A percentile compares a stretch with the other conserved stretches of the same genome.
phyloP scores from a whole-genome alignment of 495 filamentous ascomycete species.

The Aspergillus baeticus region DNA sequence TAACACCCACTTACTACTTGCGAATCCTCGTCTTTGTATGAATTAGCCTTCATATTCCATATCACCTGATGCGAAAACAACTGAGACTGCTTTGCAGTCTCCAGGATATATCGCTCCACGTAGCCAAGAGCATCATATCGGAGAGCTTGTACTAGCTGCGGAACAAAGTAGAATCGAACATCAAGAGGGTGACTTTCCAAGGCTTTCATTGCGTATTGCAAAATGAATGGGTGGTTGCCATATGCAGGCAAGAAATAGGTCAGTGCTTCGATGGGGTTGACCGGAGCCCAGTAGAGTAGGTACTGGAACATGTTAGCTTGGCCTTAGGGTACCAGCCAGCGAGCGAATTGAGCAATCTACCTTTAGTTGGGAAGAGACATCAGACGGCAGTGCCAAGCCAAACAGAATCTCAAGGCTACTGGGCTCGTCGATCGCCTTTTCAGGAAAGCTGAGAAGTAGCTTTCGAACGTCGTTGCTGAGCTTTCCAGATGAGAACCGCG shows the following conservation, averaged over 20 bases:
- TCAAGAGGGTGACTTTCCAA: constrained; percentile 91
- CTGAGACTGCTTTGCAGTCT: constrained; percentile 93
- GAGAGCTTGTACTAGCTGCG: constrained; percentile 95
- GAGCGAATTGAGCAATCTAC: too few species aligned
- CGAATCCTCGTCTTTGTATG: constrained; percentile 95
- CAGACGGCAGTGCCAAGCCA: constrained; percentile 67
- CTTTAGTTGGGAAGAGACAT: constrained; percentile 84
- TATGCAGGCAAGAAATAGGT: constrained; percentile 92
- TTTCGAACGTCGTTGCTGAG: constrained; percentile 73
- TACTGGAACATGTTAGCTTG: too few species aligned
- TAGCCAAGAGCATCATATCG: constrained; percentile 93
- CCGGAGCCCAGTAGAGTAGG: constrained; percentile 89
- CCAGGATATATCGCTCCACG: constrained; percentile 92
- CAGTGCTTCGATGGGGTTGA: constrained; percentile 88
- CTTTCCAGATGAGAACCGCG: constrained; percentile 72
- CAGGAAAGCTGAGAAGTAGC: constrained; percentile 76
- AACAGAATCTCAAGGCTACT: constrained; percentile 82
- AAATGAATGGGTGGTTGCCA: constrained; percentile 88
- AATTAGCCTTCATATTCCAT: constrained; percentile 99
- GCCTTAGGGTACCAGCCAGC: too few species aligned
- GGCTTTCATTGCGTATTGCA: constrained; percentile 97
- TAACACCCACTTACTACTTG: constrained; percentile 62
- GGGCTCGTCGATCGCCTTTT: constrained; percentile 73
- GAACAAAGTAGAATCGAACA: constrained; percentile 97
- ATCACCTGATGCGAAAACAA: constrained; percentile 99